Base-by-base conservation (phyloP, 768 basidiomycete species). In the Pluteus cervinus region DNA sequence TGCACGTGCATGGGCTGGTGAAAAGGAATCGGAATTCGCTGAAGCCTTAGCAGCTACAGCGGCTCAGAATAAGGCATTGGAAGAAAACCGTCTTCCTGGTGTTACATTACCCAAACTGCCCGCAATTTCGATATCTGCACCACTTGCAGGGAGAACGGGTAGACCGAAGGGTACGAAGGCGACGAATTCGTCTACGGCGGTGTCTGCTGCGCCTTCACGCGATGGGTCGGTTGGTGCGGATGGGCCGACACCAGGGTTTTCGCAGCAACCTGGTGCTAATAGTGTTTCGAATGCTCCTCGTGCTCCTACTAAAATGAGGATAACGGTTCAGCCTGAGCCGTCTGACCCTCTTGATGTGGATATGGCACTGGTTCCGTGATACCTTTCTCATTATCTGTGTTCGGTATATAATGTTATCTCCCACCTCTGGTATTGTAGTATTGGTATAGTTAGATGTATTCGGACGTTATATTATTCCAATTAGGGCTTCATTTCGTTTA, bases 1-100 rank as follows among this genome's bases (percentile, higher is more conserved):
- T 47, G 62, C 77, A 5, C 73, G 71, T 22, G 61, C 81, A n/a
- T 89, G 85, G 85, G 82, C 86, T n/a, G 86, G 86, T 16, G 80
- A 79, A 43, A 86, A 84, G 55, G 83, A 86, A 35, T 86, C 83
- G 7, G 73, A 81, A 34, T 78, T 71, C 41, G 73, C 78, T 5
- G 48, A 58, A 17, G 56, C 61, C 18, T 37, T 57, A 15, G 58
- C 61, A 15, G 43, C 55, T 11, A 48, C 48, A 23, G 56, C 52
- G 6, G 55, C 61, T 29, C 50, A 51, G 28, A 48, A 49, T 12
- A 57, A 57, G 35, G 33, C 50, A 8, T 52, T 44, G n/a, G 64
- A 62, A n/a, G 59, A 57, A n/a, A 62, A 60, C 37, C 29, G 44
- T 20, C 37, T 48, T 22, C 36, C 31, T 21, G 41, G 47, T 24